Percentiles rank a stretch among this genome's conserved stretches.
phyloP scores from a whole-genome alignment of 2,329 filamentous ascomycete species.

The Hirsutella rhossiliensis region DNA sequence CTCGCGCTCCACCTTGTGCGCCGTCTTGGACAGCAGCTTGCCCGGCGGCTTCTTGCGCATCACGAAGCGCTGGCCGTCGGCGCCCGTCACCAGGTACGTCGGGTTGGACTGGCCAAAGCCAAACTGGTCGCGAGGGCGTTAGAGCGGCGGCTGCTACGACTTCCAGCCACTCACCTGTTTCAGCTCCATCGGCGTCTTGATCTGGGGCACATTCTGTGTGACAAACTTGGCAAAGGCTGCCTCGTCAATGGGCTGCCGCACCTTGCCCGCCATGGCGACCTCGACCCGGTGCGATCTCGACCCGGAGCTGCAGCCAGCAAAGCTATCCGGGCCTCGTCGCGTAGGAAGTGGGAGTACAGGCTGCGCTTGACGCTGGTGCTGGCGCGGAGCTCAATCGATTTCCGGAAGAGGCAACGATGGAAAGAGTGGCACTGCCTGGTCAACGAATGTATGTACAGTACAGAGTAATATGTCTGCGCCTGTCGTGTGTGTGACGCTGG shows the following conservation, averaged over 20 bases:
- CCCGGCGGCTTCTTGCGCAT: conserved; percentile 98
- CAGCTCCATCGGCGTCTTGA: conserved; percentile 71
- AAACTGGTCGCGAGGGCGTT: conserved; percentile 45
- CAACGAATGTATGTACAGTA: too few species aligned
- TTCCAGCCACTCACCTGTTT: conserved; percentile 57
- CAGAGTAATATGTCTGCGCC: too few species aligned
- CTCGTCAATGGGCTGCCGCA: conserved; percentile 85
- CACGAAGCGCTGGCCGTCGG: conserved; percentile 62
- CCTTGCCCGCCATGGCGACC: conserved; percentile 62
- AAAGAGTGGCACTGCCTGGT: too few species aligned
- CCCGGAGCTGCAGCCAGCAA: too few species aligned
- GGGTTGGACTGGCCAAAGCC: conserved; percentile 96
- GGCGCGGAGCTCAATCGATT: too few species aligned
- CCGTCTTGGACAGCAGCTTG: conserved; percentile 80
- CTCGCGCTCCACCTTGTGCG: conserved; percentile 93
- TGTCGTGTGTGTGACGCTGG: too few species aligned
- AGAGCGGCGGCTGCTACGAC: not conserved
- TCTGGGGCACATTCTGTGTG: conserved; percentile 63
- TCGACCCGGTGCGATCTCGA: not conserved
- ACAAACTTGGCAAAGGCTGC: conserved; percentile 71
- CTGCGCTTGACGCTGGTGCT: too few species aligned
- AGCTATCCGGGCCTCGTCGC: too few species aligned
- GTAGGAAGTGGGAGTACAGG: too few species aligned
- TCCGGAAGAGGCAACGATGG: too few species aligned
- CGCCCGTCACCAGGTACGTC: conserved; percentile 79